Evolutionary conservation across 805 yeast species (phyloP), one percentile per base, ranked within the genome.

Genomic region (Candida andamanensis): DNA sequence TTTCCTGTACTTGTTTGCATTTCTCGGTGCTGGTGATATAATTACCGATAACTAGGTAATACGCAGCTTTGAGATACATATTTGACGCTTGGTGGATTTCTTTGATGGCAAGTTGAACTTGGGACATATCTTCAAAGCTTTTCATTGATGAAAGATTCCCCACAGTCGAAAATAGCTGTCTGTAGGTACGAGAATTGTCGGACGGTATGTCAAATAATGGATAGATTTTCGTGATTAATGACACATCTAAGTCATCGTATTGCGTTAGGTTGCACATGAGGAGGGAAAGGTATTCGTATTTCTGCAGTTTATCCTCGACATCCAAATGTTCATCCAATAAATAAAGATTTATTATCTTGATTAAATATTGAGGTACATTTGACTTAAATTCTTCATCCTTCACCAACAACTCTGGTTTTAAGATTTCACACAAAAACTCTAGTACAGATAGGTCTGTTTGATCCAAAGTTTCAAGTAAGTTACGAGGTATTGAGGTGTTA

Each of bases 21-120:
- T 46, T 40, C 3, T 35, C 52, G 7, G 31, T 13, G 34, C 47
- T 46, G 22, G 37, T 36, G 17, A 65, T 51, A 32, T 47, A 58
- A 38, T 65, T 65, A 1, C 71, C 70, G 3, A 65, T 42, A 8
- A 49, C 47, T 5, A 64, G 46, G 14, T 58, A 56, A 9, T 49
- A 40, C 0, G 62, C 60, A 1, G 66, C 50, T 15, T 45, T 37
- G 5, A 47, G 44, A 40, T 63, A 63, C 15, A 37, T 18, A 28
- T 42, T 35, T 21, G 45, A 47, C 2, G 37, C 14, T 6, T 28
- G 20, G n/a, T n/a, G n/a, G 13, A 46, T 26, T 12, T 19, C 12
- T 3, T 30, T 29, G 4, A 58, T 30, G 13, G 54, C 50, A 28
- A 23, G 20, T 6, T 33, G 27, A 11, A 57, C 40, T 24, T 50